phyloP scores from a whole-genome alignment of 2,329 filamentous ascomycete genomes.

The Cordyceps pruinosa region DNA sequence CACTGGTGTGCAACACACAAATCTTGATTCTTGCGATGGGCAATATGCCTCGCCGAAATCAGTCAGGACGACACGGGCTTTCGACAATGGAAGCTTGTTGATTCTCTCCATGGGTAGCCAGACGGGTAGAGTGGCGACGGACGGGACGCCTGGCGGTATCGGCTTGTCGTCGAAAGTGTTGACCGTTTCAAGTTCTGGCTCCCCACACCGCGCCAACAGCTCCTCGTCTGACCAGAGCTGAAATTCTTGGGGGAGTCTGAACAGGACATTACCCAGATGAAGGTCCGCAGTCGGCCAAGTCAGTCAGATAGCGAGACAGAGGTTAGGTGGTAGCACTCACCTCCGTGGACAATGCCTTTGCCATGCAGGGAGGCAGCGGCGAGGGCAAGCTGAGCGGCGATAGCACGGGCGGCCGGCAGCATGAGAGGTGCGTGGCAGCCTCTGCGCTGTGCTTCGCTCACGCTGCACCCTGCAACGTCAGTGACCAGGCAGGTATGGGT shows the following conservation, averaged over 20 bases:
- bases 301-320: background rate
- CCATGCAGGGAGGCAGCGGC: conserved; percentile 21
- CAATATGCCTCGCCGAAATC: conserved; percentile 29
- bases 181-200: conserved; percentile 24
- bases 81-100: conserved; percentile 14
- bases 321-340: background rate
- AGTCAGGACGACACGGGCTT: conserved; percentile 23
- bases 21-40: conserved; percentile 17
- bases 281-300: background rate
- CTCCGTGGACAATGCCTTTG: conserved; percentile 15
- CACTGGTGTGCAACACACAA: conserved; percentile 14
- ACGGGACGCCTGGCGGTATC: background rate
- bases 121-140: background rate
- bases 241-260: conserved; percentile 8
- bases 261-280: conserved; percentile 21
- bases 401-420: conserved; percentile 16
- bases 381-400: conserved; percentile 17
- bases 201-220: conserved; percentile 24
- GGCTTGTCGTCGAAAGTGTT: conserved; percentile 18
- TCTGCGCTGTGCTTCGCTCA: conserved; percentile 5
- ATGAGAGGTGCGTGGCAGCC: conserved; percentile 11
- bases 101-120: background rate
- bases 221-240: conserved; percentile 25
- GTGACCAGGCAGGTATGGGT: conserved; percentile 17
- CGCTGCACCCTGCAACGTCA: conserved; percentile 16